These are phyloP conservation scores for Tetratostichococcus sp. DNA, from an alignment of 139 green algal species.

Conservation along the genomic window DNA sequence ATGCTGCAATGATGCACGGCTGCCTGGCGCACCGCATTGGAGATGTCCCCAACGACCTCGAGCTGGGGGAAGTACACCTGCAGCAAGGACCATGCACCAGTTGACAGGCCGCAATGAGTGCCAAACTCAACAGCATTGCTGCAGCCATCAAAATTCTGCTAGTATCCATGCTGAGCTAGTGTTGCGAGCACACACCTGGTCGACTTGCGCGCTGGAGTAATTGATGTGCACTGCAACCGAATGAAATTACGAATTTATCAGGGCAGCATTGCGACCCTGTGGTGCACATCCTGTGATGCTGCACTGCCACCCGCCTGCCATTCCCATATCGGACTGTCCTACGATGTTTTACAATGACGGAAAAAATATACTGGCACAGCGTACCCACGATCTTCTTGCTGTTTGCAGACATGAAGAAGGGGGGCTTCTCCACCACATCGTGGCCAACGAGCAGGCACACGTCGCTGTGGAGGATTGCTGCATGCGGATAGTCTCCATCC, in stretches of 20 bases:
- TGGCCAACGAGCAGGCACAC: constrained; percentile 36
- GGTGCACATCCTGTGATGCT: too few relatives aligned
- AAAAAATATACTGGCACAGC: too few relatives aligned
- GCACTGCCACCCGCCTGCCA: too few relatives aligned
- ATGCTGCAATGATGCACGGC: too few relatives aligned
- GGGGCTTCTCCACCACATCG: constrained; percentile 46
- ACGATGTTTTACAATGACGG: too few relatives aligned
- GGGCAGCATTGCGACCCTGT: too few relatives aligned
- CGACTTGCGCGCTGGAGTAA: constrained; percentile 34
- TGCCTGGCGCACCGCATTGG: constrained; percentile 24
- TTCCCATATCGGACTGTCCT: too few relatives aligned
- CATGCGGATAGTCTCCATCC: constrained; percentile 29
- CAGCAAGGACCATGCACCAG: not conserved
- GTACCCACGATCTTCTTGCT: constrained; percentile 16
- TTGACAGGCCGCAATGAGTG: not conserved
- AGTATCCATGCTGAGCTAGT: too few relatives aligned
- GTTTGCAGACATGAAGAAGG: constrained; percentile 36
- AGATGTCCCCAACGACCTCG: constrained; percentile 40
- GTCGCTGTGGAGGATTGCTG: constrained; percentile 26
- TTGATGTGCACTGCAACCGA: constrained; percentile 21
- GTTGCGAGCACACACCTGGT: not conserved
- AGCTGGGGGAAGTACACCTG: constrained; percentile 43
- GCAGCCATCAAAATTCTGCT: too few relatives aligned
- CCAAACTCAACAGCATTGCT: too few relatives aligned
- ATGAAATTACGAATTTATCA: too few relatives aligned